A percentile compares a stretch with the other conserved stretches of the same genome.
Conservation (phyloP, 78 protist species). For the Pelomyxa schiedti region DNA sequence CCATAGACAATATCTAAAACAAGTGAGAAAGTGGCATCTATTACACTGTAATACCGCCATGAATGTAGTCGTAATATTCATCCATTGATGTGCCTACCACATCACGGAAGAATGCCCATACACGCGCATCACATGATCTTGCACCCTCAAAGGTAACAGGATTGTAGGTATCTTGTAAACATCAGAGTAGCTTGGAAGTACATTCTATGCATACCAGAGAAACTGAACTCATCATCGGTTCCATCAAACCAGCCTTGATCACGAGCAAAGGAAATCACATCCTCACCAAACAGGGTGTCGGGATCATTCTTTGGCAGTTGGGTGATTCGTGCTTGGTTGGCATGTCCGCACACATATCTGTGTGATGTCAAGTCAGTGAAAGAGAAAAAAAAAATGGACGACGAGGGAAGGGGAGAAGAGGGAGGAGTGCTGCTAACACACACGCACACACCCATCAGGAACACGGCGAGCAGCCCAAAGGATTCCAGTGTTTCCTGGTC, state of each 20-base stretch:
- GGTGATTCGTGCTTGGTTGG: constrained; percentile 35
- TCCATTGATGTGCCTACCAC: not conserved
- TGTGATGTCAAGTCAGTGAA: no score
- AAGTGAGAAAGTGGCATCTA: no score
- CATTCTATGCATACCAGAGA: no score
- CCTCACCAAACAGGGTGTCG: constrained; percentile 5
- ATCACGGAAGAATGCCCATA: constrained; percentile 4
- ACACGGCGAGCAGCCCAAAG: constrained; percentile 24
- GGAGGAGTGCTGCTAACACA: no score
- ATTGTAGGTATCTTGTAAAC: constrained; percentile 10
- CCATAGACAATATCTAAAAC: no score
- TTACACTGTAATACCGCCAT: no score
- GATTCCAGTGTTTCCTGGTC: constrained; percentile 5
- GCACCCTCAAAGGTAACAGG: constrained; percentile 7
- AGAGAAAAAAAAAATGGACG: no score
- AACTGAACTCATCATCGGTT: constrained; percentile 16
- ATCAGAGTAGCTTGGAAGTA: no score
- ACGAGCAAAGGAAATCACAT: constrained; percentile 6
- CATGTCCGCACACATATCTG: constrained; percentile 12
- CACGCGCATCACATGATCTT: constrained; percentile 26
- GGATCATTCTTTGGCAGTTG: not conserved
- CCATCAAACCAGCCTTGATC: not conserved
- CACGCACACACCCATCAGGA: constrained; percentile 39
- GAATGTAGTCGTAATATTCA: no score
- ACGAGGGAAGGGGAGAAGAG: no score